Percentiles rank a stretch among this genome's conserved stretches.
Evolutionary conservation across 331 rosid species (phyloP).

Genomic region (Stylosanthes scabra): DNA sequence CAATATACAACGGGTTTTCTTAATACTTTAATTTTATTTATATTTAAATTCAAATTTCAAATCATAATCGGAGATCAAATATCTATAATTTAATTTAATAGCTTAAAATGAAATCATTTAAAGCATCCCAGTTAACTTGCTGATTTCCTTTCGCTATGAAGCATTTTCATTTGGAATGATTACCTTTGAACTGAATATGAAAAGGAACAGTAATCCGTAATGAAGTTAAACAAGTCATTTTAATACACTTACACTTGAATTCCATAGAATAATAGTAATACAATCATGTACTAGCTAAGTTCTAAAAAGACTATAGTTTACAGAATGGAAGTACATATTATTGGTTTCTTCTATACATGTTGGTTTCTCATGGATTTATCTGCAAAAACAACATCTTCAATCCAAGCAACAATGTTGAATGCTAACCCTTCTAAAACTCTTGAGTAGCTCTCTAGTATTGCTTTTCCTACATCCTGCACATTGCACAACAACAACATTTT

Average conservation of each 20-base stretch:
- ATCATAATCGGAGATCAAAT: too few species aligned
- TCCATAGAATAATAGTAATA: not conserved
- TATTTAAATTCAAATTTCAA: too few species aligned
- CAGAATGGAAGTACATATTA: slow-evolving; percentile 5
- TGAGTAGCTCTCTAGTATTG: slow-evolving; percentile 95
- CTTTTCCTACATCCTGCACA: slow-evolving; percentile 92
- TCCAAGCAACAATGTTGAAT: slow-evolving; percentile 96
- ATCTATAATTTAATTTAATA: too few species aligned
- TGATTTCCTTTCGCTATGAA: too few species aligned
- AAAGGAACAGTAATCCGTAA: not conserved
- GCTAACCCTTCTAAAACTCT: slow-evolving; percentile 94
- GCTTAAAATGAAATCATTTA: too few species aligned
- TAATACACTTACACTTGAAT: slow-evolving; percentile 17
- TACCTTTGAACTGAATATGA: slow-evolving; percentile 20
- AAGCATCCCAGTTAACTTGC: too few species aligned
- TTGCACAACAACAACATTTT: slow-evolving; percentile 37
- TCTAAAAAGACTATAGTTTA: slow-evolving; percentile 32
- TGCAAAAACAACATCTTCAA: slow-evolving; percentile 81
- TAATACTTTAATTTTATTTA: too few species aligned
- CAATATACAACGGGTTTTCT: too few species aligned
- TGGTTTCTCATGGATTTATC: slow-evolving; percentile 69
- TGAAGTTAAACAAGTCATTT: not conserved
- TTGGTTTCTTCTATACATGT: slow-evolving; percentile 48
- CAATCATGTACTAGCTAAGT: slow-evolving; percentile 29
- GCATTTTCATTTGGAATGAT: not conserved